Base-by-base conservation (phyloP, 2,329 filamentous ascomycete genomes). In the Colletotrichum agaves region DNA sequence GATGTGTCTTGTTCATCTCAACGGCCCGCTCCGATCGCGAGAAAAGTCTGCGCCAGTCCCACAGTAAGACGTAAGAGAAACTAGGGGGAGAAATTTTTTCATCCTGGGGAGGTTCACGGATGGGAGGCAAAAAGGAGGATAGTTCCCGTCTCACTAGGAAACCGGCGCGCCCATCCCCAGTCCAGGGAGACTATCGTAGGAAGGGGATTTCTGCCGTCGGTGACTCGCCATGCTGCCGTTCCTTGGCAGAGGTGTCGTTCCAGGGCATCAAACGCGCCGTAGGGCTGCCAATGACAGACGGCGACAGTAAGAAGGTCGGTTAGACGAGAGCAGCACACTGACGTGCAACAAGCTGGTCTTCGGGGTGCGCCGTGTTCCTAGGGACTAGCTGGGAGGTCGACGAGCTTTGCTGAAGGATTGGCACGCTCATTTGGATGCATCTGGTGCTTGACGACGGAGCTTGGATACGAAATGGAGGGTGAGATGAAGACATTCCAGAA, bases 21-120 rank as follows among this genome's bases (percentile, higher is more conserved):
- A 5, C 56, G 62, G 62, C 62, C 62, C 62, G 59, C 58, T 43
- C 58, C 58, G 58, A 62, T 44, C 41, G 35, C 27, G 19, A 3
- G 44, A 64, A 67, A 67, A 64, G 19, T 67, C 64, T 67, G 64
- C 61, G 41, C 35, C 19, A 7, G 55, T 58, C 49, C 64, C 64
- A 67, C 64, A 21, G 17, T 39, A 67, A 67, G 60, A 67, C 64
- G 64, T 67, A 67, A 67, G 37, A 33, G 39, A 67, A 67, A 63
- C 64, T 31, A 52, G 64, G 64, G 60, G 37, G 19, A 31, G 50
- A 46, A 56, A 19, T 41, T 56, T 49, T 62, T 49, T 62, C 50
- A 41, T 43, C 21, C 50, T 19, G 55, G 21, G 47, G 37, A 27
- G 46, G 21, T 49, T n/a, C 46, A 27, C 8, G 27, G 31, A 17